Percentiles rank a stretch among this genome's conserved stretches.
phyloP scores from a whole-genome alignment of 2,329 filamentous ascomycete species.

The Venturia carpophila region DNA sequence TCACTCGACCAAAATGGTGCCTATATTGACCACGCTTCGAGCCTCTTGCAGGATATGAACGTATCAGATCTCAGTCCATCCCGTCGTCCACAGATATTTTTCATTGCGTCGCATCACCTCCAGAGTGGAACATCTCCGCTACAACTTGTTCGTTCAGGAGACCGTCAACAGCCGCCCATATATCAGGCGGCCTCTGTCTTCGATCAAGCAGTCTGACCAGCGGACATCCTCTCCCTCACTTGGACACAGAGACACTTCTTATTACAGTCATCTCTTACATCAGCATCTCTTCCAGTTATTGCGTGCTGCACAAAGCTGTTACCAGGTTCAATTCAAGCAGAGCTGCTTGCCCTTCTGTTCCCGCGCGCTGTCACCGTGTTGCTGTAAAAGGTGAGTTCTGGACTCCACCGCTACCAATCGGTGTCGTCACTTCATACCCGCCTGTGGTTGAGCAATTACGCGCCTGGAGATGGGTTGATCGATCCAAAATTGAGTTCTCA shows the following conservation, averaged over 20 bases:
- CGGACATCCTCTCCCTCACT: not conserved
- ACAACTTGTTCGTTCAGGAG: not conserved
- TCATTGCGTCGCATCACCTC: not conserved
- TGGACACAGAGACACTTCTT: slow-evolving; percentile 6
- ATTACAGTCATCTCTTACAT: slow-evolving; percentile 10
- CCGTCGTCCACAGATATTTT: not conserved
- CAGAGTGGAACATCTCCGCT: slow-evolving; percentile 3
- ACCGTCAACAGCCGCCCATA: not conserved
- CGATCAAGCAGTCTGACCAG: not conserved
- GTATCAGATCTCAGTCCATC: slow-evolving; percentile 14
- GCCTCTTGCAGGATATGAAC: slow-evolving; percentile 15
- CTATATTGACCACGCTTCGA: slow-evolving; percentile 13
- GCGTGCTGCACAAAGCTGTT: not conserved
- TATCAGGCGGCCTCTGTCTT: slow-evolving; percentile 14
- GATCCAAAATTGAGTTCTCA: not conserved
- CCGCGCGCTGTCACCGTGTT: not conserved
- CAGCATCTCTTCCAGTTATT: slow-evolving; percentile 12
- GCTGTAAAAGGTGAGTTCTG: slow-evolving; percentile 1
- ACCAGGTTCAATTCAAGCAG: not conserved
- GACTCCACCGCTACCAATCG: not conserved
- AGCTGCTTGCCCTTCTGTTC: not conserved
- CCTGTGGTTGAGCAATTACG: not conserved
- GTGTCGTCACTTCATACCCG: not conserved
- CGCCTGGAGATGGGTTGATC: not conserved
- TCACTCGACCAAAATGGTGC: slow-evolving; percentile 8